A percentile compares a stretch with the other conserved stretches of the same genome.
phyloP scores from a whole-genome alignment of 192 early-diverging fungal species.

The Coemansia sp. region DNA sequence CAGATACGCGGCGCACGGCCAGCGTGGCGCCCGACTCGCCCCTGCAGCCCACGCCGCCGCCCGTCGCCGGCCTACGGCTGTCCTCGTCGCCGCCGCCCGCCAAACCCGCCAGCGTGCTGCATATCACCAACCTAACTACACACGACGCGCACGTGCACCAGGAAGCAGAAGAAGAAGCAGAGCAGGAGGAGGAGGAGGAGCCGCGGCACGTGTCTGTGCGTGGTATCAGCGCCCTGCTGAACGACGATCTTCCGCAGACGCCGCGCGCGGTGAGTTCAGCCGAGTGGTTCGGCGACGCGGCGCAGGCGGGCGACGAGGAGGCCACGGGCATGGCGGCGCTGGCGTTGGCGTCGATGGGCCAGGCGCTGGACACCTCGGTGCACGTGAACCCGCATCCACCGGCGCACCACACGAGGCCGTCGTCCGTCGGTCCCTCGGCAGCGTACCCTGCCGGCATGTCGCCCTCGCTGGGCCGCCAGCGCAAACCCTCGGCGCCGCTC shows the following conservation, averaged over 20 bases:
- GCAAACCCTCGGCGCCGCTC: too few species aligned
- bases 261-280: background rate
- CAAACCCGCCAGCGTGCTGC: background rate
- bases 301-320: slow-evolving; percentile 21
- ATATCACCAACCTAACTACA: slow-evolving; percentile 27
- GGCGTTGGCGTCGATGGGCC: slow-evolving; percentile 43
- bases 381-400: background rate
- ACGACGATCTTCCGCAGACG: slow-evolving; percentile 18
- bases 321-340: slow-evolving; percentile 46
- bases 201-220: slow-evolving; percentile 25
- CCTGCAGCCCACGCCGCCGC: slow-evolving; percentile 46
- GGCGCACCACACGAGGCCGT: slow-evolving; percentile 27
- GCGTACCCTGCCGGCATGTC: slow-evolving; percentile 3
- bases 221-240: slow-evolving; percentile 43
- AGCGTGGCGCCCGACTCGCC: slow-evolving; percentile 13
- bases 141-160: background rate
- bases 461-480: background rate
- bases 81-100: slow-evolving; percentile 10
- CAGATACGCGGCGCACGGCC: background rate
- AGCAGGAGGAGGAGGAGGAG: slow-evolving; percentile 10
- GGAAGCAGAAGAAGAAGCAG: background rate
- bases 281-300: slow-evolving; percentile 25
- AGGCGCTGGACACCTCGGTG: background rate
- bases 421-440: slow-evolving; percentile 22
- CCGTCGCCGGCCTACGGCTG: slow-evolving; percentile 40